These are phyloP conservation scores for Tetrapisispora nanseiensis DNA, from an alignment of 805 yeast genomes.

Conservation along the genomic window DNA sequence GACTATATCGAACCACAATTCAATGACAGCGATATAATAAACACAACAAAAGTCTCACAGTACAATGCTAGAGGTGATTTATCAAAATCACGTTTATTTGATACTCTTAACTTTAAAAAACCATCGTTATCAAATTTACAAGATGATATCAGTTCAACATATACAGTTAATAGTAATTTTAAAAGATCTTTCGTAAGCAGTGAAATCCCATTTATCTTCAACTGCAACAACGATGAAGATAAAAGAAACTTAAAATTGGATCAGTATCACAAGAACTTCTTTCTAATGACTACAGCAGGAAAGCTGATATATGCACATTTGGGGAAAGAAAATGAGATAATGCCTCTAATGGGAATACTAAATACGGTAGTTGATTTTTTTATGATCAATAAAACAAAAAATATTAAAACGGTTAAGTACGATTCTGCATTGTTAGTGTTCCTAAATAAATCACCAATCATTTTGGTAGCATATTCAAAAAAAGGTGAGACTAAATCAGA, in stretches of 20 bases:
- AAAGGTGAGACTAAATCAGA: slow-evolving; percentile 44
- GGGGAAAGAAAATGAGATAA: slow-evolving; percentile 41
- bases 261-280: slow-evolving; percentile 50
- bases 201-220: slow-evolving; percentile 24
- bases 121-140: neutral
- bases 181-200: slow-evolving; percentile 20
- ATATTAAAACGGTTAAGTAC: slow-evolving; percentile 37
- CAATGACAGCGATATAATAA: slow-evolving; percentile 1
- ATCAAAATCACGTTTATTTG: neutral
- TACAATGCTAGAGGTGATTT: neutral
- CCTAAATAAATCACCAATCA: slow-evolving; percentile 55
- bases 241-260: neutral
- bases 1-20: neutral
- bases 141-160: slow-evolving; percentile 2
- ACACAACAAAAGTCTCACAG: neutral
- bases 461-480: slow-evolving; percentile 59
- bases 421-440: slow-evolving; percentile 37
- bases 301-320: slow-evolving; percentile 77
- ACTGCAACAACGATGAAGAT: neutral
- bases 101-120: neutral
- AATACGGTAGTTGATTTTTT: slow-evolving; percentile 72
- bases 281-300: slow-evolving; percentile 75
- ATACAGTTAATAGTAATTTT: slow-evolving; percentile 2
- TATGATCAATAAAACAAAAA: slow-evolving; percentile 32
- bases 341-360: slow-evolving; percentile 69